Conservation (phyloP, 495 filamentous ascomycete genomes). For the Pseudevernia furfuracea region DNA sequence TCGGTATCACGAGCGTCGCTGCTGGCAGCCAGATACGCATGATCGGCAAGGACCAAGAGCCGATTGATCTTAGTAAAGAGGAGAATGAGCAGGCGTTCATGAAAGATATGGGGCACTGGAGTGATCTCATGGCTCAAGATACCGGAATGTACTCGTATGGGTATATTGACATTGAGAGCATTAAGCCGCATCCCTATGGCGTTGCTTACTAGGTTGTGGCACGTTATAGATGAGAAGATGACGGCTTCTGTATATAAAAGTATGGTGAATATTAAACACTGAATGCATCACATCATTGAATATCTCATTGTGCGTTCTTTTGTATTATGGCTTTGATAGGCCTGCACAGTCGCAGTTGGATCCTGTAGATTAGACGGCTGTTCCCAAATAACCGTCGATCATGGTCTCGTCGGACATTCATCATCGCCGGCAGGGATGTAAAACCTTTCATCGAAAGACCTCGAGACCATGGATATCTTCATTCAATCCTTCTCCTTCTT, state of each 20-base stretch:
- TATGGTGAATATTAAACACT: background rate
- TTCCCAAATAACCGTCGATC: background rate
- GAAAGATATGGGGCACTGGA: slow-evolving; percentile 37
- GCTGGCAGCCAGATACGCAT: slow-evolving; percentile 46
- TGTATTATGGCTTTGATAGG: background rate
- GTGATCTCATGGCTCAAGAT: slow-evolving; percentile 33
- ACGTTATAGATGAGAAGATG: background rate
- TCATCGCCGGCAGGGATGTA: background rate
- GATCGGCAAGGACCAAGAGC: slow-evolving; percentile 46
- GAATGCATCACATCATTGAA: background rate
- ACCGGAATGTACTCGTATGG: slow-evolving; percentile 32
- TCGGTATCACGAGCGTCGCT: slow-evolving; percentile 38
- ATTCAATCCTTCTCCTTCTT: slow-evolving; percentile 12
- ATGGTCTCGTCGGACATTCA: background rate
- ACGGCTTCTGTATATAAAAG: background rate
- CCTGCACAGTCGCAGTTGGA: background rate
- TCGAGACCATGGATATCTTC: background rate
- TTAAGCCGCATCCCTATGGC: slow-evolving; percentile 31
- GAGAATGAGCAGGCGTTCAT: slow-evolving; percentile 36
- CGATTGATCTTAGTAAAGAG: slow-evolving; percentile 42
- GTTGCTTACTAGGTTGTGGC: slow-evolving; percentile 19
- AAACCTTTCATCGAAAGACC: background rate
- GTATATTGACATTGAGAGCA: slow-evolving; percentile 35
- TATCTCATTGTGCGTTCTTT: background rate
- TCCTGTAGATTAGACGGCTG: background rate